phyloP scores from a whole-genome alignment of 208 protist species.

The Phytomonas sp. region DNA sequence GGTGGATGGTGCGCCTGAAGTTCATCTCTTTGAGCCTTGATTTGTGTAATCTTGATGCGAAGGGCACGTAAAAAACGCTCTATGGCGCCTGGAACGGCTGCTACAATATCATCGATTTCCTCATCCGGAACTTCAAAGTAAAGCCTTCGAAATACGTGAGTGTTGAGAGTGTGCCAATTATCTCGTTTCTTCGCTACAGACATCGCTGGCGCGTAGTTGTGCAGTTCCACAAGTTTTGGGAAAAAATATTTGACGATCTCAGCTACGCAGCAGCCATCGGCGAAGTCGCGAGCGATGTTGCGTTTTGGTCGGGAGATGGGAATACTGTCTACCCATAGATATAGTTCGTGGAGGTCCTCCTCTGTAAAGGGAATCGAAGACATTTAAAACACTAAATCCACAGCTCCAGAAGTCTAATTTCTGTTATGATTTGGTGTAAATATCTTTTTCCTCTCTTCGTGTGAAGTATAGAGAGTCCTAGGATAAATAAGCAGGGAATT shows the following conservation, averaged over 20 bases:
- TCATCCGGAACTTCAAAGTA: constrained; percentile 83
- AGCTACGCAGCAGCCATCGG: constrained; percentile 95
- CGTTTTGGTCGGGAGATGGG: constrained; percentile 94
- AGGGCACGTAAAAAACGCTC: constrained; percentile 92
- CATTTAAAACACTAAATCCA: constrained; percentile 13
- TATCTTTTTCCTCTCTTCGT: neutral
- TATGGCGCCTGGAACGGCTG: constrained; percentile 85
- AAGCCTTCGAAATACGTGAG: constrained; percentile 92
- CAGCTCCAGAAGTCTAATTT: neutral
- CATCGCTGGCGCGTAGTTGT: constrained; percentile 96
- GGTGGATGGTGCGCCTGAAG: neutral
- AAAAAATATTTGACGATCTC: constrained; percentile 96
- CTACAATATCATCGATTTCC: constrained; percentile 88
- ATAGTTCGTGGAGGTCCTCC: constrained; percentile 94
- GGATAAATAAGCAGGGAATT: neutral
- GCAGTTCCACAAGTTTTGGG: constrained; percentile 95
- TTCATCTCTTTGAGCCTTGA: constrained; percentile 29
- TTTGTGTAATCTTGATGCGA: constrained; percentile 82
- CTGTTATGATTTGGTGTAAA: neutral
- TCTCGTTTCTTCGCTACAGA: constrained; percentile 87
- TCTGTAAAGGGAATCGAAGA: constrained; percentile 76
- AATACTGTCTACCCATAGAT: constrained; percentile 96
- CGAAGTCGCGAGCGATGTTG: constrained; percentile 97
- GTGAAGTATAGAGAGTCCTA: neutral
- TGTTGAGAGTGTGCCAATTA: constrained; percentile 96